Conservation (phyloP, 768 basidiomycete species). For the Xerocomellus chrysenteron region DNA sequence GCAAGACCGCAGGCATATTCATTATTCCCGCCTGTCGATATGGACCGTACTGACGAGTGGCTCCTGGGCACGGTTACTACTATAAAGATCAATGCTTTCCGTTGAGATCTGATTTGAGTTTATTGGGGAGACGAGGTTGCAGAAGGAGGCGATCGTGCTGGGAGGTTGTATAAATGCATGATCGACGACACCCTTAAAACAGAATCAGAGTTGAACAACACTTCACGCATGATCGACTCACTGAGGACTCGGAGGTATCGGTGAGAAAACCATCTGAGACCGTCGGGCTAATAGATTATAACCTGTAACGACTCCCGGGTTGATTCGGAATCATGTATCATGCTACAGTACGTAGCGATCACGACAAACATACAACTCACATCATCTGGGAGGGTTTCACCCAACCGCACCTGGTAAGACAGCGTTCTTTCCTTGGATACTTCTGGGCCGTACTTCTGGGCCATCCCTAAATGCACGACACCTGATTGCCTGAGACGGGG, state of each 20-base stretch:
- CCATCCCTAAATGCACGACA: neutral
- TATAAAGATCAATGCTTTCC: conserved; percentile 12
- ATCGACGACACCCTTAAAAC: neutral
- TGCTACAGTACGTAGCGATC: neutral
- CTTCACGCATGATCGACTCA: neutral
- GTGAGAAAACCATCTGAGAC: neutral
- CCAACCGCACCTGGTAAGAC: neutral
- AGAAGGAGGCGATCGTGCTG: neutral
- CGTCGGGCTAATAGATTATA: neutral
- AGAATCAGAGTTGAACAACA: neutral
- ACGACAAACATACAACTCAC: neutral
- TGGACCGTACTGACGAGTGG: neutral
- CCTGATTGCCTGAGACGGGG: too few relatives aligned
- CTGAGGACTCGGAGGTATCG: neutral
- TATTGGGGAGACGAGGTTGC: neutral
- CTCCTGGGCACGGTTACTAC: conserved; percentile 8
- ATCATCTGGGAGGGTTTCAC: neutral
- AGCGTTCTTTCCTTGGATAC: neutral
- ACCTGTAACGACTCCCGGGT: neutral
- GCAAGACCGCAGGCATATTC: conserved; percentile 10
- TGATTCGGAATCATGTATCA: neutral
- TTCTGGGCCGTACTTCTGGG: neutral
- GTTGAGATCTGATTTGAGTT: neutral
- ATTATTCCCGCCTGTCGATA: neutral
- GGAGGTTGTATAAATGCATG: neutral